Evolutionary conservation across 1,139 yeast species (phyloP), one percentile per base, ranked within the genome.

Genomic region (Blastobotrys capitulatus): DNA sequence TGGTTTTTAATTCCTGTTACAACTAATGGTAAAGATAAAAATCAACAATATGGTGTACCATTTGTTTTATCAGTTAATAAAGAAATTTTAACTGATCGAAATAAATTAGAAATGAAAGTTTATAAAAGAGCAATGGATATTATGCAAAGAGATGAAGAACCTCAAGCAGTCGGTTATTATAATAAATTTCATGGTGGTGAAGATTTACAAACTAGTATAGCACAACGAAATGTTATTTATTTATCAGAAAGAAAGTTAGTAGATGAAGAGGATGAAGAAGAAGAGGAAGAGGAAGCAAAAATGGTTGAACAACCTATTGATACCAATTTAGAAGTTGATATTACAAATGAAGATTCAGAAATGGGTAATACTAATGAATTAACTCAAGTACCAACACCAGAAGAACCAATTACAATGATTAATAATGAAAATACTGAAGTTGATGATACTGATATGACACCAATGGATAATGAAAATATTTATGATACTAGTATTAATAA

Each of bases 21-120:
- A 2, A 49, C 55, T 19, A 58, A 54, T 10, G 61, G 60, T 10
- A 67, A 74, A 8, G 7, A 22, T 22, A 4, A 5, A 5, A 52
- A 42, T 12, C 38, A 18, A 6, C 50, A 51, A 12, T 46, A 47
- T 68, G 94, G 89, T 1, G 66, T 83, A 2, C 97, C 97, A 1
- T 79, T 87, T 58, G 83, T 88, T 60, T 72, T 88, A 37, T 75
- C 81, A 0, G 62, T 86, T 25, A 67, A 75, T 5, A 71, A 68
- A 29, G 68, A 70, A 12, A 83, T 82, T 49, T 65, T 73, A 1
- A 73, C 70, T 6, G 73, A 78, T 12, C 80, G 78, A 61, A 83
- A 82, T 2, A 60, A 64, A 0, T 79, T 88, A 26, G 68, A 83
- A 54, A 64, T 66, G 18, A 84, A 84, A 59, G 59, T 87, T 22